phyloP scores from a whole-genome alignment of 805 yeast species.

The Candida mattraensis region DNA sequence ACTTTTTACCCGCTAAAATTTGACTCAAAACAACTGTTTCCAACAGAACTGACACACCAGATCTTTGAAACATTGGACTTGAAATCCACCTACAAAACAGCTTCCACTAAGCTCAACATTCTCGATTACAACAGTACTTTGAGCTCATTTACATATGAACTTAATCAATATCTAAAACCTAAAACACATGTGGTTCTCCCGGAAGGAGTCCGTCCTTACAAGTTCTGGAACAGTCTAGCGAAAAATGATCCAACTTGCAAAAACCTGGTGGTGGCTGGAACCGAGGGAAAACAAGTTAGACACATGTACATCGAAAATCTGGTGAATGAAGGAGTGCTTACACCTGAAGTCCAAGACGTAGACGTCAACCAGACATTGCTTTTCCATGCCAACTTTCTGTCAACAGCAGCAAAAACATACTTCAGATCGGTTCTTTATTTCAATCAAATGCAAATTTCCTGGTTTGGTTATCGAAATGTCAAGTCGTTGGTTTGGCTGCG shows the following conservation, averaged over 20 bases:
- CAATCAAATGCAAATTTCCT: conserved; percentile 29
- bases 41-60: conserved; percentile 20
- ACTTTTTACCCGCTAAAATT: conserved; percentile 6
- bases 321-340: conserved; percentile 43
- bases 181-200: conserved; percentile 56
- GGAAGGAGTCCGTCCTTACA: conserved; percentile 17
- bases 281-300: conserved; percentile 17
- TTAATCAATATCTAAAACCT: conserved; percentile 65
- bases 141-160: conserved; percentile 58
- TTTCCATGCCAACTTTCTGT: conserved; percentile 30
- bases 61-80: conserved; percentile 49
- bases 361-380: conserved; percentile 30
- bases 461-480: conserved; percentile 50
- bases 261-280: conserved; percentile 16
- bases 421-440: conserved; percentile 36
- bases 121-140: conserved; percentile 62
- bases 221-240: conserved; percentile 23
- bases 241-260: conserved; percentile 11
- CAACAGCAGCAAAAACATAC: conserved; percentile 60
- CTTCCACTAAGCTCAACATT: conserved; percentile 41
- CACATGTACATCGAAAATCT: conserved; percentile 28
- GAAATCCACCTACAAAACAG: conserved; percentile 37
- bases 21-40: conserved; percentile 14
- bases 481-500: conserved; percentile 71
- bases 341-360: conserved; percentile 29